Evolutionary conservation across 306 rosid species (phyloP).

Genomic region (Potentilla sterilis): DNA sequence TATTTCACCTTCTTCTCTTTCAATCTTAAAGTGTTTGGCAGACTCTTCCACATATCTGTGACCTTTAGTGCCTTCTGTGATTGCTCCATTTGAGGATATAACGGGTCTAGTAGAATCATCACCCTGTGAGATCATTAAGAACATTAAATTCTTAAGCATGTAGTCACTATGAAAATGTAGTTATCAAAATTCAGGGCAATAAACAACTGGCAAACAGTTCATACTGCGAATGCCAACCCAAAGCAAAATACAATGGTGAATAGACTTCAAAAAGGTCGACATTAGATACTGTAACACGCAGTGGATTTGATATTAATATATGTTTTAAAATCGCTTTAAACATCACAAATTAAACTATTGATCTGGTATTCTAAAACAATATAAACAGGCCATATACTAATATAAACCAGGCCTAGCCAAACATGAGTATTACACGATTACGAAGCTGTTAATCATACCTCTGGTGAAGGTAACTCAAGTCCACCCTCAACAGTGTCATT

Average conservation of each 20-base stretch:
- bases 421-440: slow-evolving; percentile 8
- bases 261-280: neutral
- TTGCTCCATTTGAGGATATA: slow-evolving; percentile 56
- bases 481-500: slow-evolving; percentile 55
- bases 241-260: too few relatives aligned
- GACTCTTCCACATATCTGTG: slow-evolving; percentile 63
- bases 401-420: neutral
- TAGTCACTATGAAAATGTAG: slow-evolving; percentile 1
- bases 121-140: slow-evolving; percentile 43
- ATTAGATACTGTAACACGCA: neutral
- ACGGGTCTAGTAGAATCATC: slow-evolving; percentile 70
- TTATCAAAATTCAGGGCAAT: slow-evolving; percentile 1
- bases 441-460: slow-evolving; percentile 49
- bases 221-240: neutral
- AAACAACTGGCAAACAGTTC: neutral
- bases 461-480: slow-evolving; percentile 62
- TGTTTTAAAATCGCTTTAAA: neutral
- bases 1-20: slow-evolving; percentile 98
- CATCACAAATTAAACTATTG: neutral
- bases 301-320: neutral
- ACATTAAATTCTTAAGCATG: slow-evolving; percentile 16
- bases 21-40: slow-evolving; percentile 59
- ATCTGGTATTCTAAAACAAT: neutral
- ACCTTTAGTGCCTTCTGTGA: slow-evolving; percentile 46
- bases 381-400: neutral